phyloP scores from a whole-genome alignment of 2,329 filamentous ascomycete species.

The Ceratocystis diversiconidia region DNA sequence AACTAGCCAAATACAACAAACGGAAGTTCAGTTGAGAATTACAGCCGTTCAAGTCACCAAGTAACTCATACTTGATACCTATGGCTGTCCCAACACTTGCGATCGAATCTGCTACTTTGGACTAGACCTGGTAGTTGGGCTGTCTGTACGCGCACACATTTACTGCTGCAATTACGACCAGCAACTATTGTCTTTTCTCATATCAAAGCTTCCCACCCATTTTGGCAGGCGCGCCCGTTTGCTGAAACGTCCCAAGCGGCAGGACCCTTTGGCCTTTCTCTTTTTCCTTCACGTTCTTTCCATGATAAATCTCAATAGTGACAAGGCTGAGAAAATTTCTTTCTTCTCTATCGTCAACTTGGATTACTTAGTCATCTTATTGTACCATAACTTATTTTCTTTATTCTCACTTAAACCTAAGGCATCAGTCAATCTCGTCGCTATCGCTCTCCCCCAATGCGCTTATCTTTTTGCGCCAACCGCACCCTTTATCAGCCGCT shows the following conservation, averaged over 20 bases:
- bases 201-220: background rate
- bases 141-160: background rate
- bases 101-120: background rate
- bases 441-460: background rate
- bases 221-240: slow-evolving; percentile 3
- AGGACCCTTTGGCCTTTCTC: background rate
- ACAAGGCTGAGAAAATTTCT: background rate
- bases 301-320: background rate
- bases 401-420: background rate
- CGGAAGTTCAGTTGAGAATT: background rate
- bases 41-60: background rate
- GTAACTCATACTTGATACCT: no score
- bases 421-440: background rate
- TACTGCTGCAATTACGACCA: background rate
- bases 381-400: background rate
- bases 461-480: background rate
- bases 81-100: background rate
- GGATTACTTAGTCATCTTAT: background rate
- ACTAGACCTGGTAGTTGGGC: no score
- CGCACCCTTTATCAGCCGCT: background rate
- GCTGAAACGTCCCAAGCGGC: background rate
- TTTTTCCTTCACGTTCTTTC: background rate
- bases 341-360: background rate
- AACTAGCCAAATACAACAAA: background rate
- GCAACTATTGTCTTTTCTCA: background rate